Percentiles rank a stretch among this genome's conserved stretches.
Evolutionary conservation across 257 asterid species (phyloP).

Genomic region (Echites panduratus): DNA sequence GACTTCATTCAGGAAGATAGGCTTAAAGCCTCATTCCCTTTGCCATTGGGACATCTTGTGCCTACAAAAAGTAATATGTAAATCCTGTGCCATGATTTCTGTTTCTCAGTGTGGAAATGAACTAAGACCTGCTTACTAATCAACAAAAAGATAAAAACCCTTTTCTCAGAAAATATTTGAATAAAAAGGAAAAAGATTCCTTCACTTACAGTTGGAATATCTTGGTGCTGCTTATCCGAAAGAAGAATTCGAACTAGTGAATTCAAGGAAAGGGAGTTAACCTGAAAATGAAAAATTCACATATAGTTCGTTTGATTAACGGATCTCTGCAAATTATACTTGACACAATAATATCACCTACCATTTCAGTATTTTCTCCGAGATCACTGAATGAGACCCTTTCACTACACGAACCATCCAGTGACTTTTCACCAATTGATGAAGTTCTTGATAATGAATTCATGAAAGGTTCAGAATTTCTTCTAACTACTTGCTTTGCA

Average conservation of each 20-base stretch:
- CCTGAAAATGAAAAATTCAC: constrained; percentile 41
- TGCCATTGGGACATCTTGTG: background rate
- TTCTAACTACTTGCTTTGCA: constrained; percentile 47
- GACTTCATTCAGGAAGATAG: background rate
- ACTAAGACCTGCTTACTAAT: constrained; percentile 1
- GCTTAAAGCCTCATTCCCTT: background rate
- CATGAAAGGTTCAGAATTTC: constrained; percentile 49
- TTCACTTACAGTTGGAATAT: constrained; percentile 67
- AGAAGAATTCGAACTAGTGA: constrained; percentile 52
- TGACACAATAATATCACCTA: constrained; percentile 26
- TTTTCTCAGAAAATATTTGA: background rate
- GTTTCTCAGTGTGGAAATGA: background rate
- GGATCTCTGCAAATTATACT: background rate
- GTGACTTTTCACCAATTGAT: constrained; percentile 39
- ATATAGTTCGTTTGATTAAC: constrained; percentile 4
- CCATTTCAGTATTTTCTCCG: constrained; percentile 39
- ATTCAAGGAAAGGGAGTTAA: constrained; percentile 38
- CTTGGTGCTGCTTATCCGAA: constrained; percentile 62
- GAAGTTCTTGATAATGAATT: constrained; percentile 51
- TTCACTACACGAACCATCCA: constrained; percentile 34
- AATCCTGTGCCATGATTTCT: too few species aligned
- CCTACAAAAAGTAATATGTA: background rate
- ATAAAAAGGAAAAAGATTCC: background rate
- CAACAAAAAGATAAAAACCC: background rate
- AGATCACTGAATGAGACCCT: constrained; percentile 27